Evolutionary conservation across 225 moss, liverwort and hornwort genomes (phyloP), one percentile per base, ranked within the genome.

Genomic region (Thuidium tamariscinum): DNA sequence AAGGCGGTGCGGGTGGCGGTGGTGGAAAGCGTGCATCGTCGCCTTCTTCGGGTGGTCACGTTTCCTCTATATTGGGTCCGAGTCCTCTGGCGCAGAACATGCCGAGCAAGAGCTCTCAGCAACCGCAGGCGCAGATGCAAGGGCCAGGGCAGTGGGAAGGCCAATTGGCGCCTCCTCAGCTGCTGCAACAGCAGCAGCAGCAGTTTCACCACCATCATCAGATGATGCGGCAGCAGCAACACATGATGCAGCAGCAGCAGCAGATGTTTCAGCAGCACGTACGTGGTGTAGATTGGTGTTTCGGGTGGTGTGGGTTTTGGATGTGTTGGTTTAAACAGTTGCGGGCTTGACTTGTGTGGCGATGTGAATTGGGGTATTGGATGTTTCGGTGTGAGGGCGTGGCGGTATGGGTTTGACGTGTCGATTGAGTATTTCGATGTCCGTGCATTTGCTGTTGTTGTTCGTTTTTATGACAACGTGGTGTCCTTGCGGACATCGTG

Each of bases 31-130:
- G 95, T 19, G 82, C 93, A 8, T 88, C 92, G 37, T 89, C 96
- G 49, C 87, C 93, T 41, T 93, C 88, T 68, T 88, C 89, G 37
- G 77, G 63, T 51, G 89, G 92, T 29, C 92, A 93, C 86, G 94
- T 59, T 51, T 79, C 95, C 18, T 95, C 95, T 79, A 90, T 97
- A 46, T 79, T 94, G 89, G 94, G 97, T 6, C 93, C 95, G 34
- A 96, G 90, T 89, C 92, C 94, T 77, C 86, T 90, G 82, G 90
- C 89, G 62, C 95, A 95, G 82, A 95, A 85, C 64, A 69, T 92
- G 52, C 77, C 75, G 51, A 54, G 64, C 51, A 84, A 84, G 36
- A 52, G 84, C 39, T 84, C 84, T 60, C 86, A 80, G 76, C 94
- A 93, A 26, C 83, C 91, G 27, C 89, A 83, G 78, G 87, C 63